Base-by-base conservation (phyloP, 495 filamentous ascomycete species). In the Penicillium silybi region DNA sequence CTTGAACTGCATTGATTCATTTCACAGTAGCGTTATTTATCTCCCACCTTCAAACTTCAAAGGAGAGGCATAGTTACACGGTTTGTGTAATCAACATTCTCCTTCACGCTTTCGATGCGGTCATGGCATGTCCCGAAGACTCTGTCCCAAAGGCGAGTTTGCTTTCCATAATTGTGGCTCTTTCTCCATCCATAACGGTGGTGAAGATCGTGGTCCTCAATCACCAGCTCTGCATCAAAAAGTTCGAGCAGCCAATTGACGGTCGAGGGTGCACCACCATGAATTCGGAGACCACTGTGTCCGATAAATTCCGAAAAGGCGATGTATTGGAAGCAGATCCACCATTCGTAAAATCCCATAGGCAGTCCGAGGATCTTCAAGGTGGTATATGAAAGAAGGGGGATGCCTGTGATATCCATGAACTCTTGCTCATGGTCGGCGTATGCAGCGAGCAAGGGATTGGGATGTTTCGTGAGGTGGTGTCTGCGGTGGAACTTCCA, bases 141-240 rank as follows among this genome's bases (percentile, higher is more conserved):
- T 22, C 58, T 44, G 48, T 66, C 63, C 63, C 63, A 66, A 34
- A 66, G 48, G 17, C 63, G 50, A 27, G 63, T 64, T 45, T 66
- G 63, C 55, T 66, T 63, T 2, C 62, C 62, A 52, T 65, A 65
- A 44, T 65, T 65, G 44, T 65, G 62, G 11, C 59, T 65, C 46
- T 61, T 64, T 39, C 61, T 53, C 63, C 63, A 66, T 16, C 63
- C 63, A 52, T 66, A 61, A 2, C 63, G 61, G 45, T 66, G 63
- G 48, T 66, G 63, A 13, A 66, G 46, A 51, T 66, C 63, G 56
- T 66, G 63, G 34, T 66, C 63, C 43, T 66, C 63, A 54, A 66
- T 61, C 4, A 66, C 61, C 37, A 66, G 41, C 26, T 66, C 61
- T 7, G 61, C 58, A 52, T 61, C 61, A 43, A 66, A 53, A 0